Base-by-base conservation (phyloP, 2,329 filamentous ascomycete species). In the Aotearoamyces nothofagi region DNA sequence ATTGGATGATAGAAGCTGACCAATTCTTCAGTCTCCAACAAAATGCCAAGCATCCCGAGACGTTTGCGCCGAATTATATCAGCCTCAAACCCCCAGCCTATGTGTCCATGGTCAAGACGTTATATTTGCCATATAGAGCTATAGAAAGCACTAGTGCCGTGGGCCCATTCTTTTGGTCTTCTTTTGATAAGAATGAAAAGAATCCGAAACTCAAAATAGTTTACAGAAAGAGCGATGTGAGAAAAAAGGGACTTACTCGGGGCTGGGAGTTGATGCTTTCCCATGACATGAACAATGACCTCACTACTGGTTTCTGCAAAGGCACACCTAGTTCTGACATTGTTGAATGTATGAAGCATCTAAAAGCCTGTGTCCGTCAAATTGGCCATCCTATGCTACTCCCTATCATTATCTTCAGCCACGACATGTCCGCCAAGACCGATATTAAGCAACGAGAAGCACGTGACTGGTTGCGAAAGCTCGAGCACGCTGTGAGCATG, bases 251-350 rank as follows among this genome's bases (percentile, higher is more conserved):
- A 31, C 62, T 59, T 44, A 75, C 70, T 11, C 62, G 70, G 28
- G 69, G 69, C 23, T 76, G 69, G 68, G 70, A 76, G 47, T 57
- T 73, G 33, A 69, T 71, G 57, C 58, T 75, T 22, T 72, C 67
- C 3, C 58, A 75, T 47, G 60, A 57, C 29, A 63, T 74, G 49
- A 53, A 49, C 9, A 63, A 60, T 4, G 54, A 56, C 37, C 58
- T 73, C 37, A 75, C 69, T 1, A 67, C 63, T 4, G 70, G 69
- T 30, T 75, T 62, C 47, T 58, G 66, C 41, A 76, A 76, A 51
- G 69, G 69, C 33, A 76, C 70, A 2, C 49, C 60, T 10, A 66
- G 61, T 30, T 69, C 67, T 17, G 62, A 72, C 43, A 57, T 75
- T 17, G 53, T 56, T 28, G 47, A 51, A 22, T 57, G 60, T 29